These are phyloP conservation scores for Backusella psychrophila DNA, from an alignment of 192 early-diverging fungal species.

Conservation along the genomic window DNA sequence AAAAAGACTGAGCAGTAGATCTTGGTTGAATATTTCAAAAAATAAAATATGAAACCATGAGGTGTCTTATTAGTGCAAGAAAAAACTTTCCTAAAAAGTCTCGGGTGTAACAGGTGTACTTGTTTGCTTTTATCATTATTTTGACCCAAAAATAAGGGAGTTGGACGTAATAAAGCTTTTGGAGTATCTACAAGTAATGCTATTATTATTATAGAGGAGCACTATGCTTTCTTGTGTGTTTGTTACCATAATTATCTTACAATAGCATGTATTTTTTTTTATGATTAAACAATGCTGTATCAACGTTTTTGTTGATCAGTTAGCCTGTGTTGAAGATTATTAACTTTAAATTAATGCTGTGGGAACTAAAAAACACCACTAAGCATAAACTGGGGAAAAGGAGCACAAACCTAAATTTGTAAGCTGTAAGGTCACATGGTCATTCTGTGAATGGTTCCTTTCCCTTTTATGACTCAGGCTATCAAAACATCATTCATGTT, in stretches of 20 bases:
- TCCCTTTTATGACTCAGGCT: slow-evolving; percentile 1
- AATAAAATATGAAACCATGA: neutral
- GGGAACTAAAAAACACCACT: neutral
- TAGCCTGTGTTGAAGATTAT: neutral
- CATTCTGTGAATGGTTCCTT: slow-evolving; percentile 2
- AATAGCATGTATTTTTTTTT: neutral
- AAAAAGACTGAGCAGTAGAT: neutral
- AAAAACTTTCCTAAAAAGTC: neutral
- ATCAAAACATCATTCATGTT: neutral
- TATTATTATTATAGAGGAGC: too few species aligned
- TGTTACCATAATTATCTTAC: neutral
- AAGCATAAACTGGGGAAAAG: neutral
- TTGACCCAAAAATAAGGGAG: neutral
- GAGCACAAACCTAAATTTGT: neutral
- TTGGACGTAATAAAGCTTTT: neutral
- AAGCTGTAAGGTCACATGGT: neutral
- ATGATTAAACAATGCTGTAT: neutral
- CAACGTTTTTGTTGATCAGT: neutral
- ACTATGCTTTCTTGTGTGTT: too few species aligned
- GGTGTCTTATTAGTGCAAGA: neutral
- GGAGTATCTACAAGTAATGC: too few species aligned
- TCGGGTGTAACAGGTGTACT: neutral
- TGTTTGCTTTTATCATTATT: neutral
- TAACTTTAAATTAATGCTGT: neutral
- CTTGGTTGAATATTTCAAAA: neutral